Base-by-base conservation (phyloP, 2,329 filamentous ascomycete genomes). In the Venturia effusa region DNA sequence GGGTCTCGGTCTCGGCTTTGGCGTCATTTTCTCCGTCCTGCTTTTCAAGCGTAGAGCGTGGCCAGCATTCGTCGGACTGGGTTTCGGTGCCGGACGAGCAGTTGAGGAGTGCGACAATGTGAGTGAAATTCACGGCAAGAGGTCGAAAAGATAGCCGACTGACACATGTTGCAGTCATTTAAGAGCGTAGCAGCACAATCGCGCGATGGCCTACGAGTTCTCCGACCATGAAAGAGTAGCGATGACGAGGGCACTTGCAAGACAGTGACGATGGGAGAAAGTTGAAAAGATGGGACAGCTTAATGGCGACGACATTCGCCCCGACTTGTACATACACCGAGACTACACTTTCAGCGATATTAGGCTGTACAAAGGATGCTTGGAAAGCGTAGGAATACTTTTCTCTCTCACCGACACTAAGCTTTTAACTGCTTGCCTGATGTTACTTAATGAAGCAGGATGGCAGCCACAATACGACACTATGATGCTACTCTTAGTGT, bases 1-100 rank as follows among this genome's bases (percentile, higher is more conserved):
- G 69, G 88, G 90, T 64, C 88, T 99, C 77, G 94, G 94, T 73
- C 89, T 97, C 75, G 91, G 89, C 70, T 99, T 99, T 80, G 94
- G 94, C 75, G 88, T 99, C 76, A 90, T 99, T 79, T 97, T 99
- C 83, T 97, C 94, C 67, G 92, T 99, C 67, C 88, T 99, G 65
- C 80, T 99, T 64, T 99, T 99, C 86, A 96, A 96, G 84, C 89
- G 95, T 78, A 88, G 94, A 80, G 90, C 94, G 69, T 99, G 93
- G 91, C 94, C 94, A 65, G 94, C 92, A n/a, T 94, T 91, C 75
- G 85, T 96, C 69, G 94, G 94, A 68, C 83, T 93, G 64, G 94
- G 94, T 65, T 97, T 99, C 76, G 94, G 95, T 75, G 92, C 92
- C 68, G 94, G 94, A 72, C 87, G 95, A 73, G 94, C 94, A 65